Percentiles rank a stretch among this genome's conserved stretches.
Conservation (phyloP, 2,329 filamentous ascomycete species). For the Fusarium humuli region DNA sequence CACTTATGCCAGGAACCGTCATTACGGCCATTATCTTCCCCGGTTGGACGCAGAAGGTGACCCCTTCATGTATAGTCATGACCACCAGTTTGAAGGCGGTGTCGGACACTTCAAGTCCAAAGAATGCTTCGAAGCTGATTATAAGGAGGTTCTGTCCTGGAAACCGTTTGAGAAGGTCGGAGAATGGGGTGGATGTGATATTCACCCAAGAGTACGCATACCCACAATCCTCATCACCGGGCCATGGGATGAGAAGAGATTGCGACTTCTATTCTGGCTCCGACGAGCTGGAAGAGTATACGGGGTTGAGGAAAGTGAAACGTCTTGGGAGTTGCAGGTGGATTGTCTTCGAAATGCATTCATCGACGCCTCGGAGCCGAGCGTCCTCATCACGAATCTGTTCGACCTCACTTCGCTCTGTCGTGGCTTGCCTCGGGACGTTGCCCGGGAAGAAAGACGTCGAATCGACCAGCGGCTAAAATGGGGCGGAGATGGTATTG, state of each 20-base stretch:
- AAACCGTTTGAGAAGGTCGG: conserved; percentile 36
- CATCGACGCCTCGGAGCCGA: conserved; percentile 46
- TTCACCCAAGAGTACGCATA: conserved; percentile 55
- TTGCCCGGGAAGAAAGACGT: conserved; percentile 43
- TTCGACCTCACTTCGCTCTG: conserved; percentile 48
- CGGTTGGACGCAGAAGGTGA: conserved; percentile 21
- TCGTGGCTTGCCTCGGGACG: conserved; percentile 47
- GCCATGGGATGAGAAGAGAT: conserved; percentile 55
- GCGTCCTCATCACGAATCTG: conserved; percentile 48
- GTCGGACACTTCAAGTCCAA: conserved; percentile 50
- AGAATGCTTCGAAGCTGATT: conserved; percentile 54
- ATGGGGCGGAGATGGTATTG: conserved; percentile 47
- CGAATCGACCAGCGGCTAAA: conserved; percentile 47
- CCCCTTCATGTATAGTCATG: conserved; percentile 14
- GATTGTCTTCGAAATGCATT: conserved; percentile 54
- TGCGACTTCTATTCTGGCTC: conserved; percentile 61
- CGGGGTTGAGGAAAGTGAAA: conserved; percentile 44
- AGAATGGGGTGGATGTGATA: conserved; percentile 49
- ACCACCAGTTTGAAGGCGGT: conserved; percentile 42
- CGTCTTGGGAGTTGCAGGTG: conserved; percentile 57
- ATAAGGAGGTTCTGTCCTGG: conserved; percentile 44
- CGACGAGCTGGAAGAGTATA: conserved; percentile 52
- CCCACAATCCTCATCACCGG: conserved; percentile 56
- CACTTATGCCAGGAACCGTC: conserved; percentile 50
- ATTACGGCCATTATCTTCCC: conserved; percentile 51